Evolutionary conservation across 163 green algal species (phyloP).

Genomic region (Prototheca wickerhamii): DNA sequence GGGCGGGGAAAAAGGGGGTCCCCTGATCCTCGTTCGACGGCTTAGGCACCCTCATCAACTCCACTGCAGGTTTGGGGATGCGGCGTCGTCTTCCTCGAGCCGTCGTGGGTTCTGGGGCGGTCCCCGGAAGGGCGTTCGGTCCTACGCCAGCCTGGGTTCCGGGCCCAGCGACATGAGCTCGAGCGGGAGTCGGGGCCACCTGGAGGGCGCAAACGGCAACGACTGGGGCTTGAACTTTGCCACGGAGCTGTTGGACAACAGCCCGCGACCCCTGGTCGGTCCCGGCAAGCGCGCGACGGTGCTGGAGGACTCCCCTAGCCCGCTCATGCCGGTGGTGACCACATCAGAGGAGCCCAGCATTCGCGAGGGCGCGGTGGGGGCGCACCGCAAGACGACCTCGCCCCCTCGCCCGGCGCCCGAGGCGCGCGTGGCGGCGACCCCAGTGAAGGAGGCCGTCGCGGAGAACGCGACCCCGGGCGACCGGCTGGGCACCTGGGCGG

Average conservation of each 20-base stretch:
- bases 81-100: not conserved
- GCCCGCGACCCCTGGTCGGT: too few species aligned
- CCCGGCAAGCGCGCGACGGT: too few species aligned
- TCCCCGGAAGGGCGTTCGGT: not conserved
- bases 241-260: too few species aligned
- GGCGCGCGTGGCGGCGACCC: not conserved
- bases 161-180: not conserved
- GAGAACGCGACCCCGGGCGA: not conserved
- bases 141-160: not conserved
- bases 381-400: too few species aligned
- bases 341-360: too few species aligned
- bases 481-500: constrained; percentile 26
- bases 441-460: not conserved
- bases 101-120: not conserved
- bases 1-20: not conserved
- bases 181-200: not conserved
- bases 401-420: not conserved
- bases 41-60: not conserved
- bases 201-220: not conserved
- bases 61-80: not conserved
- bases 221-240: not conserved
- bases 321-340: too few species aligned
- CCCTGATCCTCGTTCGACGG: not conserved
- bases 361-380: too few species aligned
- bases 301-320: too few species aligned